These are phyloP conservation scores for Oidiodendron maius DNA, from an alignment of 495 filamentous ascomycete species.

Conservation along the genomic window DNA sequence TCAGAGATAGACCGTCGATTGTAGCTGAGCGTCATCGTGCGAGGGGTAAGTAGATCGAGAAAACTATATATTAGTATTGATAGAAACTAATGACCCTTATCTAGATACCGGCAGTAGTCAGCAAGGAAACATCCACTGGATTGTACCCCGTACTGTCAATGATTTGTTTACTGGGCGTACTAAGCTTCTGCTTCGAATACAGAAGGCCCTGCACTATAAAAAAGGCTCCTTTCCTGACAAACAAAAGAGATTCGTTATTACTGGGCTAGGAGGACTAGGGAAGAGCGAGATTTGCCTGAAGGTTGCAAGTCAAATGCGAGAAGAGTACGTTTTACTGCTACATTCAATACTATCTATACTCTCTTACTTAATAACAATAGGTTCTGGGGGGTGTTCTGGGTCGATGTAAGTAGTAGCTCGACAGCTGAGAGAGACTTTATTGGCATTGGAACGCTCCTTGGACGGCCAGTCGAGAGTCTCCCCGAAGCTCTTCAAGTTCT, in stretches of 20 bases:
- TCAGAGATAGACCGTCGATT: no score
- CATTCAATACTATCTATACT: constrained; percentile 37
- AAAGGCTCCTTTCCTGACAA: neutral
- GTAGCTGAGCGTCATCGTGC: no score
- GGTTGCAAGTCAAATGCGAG: constrained; percentile 48
- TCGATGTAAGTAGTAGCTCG: constrained; percentile 29
- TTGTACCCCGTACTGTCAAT: constrained; percentile 2
- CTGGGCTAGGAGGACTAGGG: constrained; percentile 15
- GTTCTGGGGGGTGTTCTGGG: constrained; percentile 41
- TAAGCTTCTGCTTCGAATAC: constrained; percentile 36
- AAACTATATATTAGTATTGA: no score
- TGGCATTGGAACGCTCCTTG: constrained; percentile 30
- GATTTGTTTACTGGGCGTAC: constrained; percentile 24
- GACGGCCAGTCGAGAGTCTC: constrained; percentile 29
- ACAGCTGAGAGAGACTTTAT: constrained; percentile 33
- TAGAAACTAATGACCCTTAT: no score
- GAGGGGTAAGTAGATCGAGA: no score
- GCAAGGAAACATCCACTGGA: neutral
- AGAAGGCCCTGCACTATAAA: constrained; percentile 31
- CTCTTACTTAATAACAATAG: constrained; percentile 26
- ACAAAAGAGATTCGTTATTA: constrained; percentile 12
- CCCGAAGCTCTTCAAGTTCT: constrained; percentile 27
- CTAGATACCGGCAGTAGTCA: no score
- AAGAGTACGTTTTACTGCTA: no score
- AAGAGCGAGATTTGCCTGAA: constrained; percentile 22